Evolutionary conservation across 1,139 yeast species (phyloP), one percentile per base, ranked within the genome.

Genomic region (Magnusiomyces paraingens): DNA sequence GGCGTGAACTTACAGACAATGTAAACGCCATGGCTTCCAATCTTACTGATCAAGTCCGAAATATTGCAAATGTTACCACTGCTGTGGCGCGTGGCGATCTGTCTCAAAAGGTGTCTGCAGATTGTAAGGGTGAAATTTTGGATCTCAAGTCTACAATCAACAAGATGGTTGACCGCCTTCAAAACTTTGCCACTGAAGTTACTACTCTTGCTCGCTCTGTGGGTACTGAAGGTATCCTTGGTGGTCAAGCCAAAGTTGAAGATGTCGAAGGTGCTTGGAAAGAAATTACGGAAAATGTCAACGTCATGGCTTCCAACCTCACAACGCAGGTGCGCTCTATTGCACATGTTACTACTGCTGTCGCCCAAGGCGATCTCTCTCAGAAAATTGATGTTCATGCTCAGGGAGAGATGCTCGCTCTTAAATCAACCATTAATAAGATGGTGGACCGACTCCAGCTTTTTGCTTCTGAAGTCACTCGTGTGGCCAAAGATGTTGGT

Each of bases 241-340:
- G 96, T 50, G 95, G 95, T 21, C 95, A 88, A 68, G 95, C 95
- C 2, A 86, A 86, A 66, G 95, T 88, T 17, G 90, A 86, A 63
- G 95, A 87, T 68, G 95, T 88, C 32, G 95, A 87, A 70, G 96
- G 96, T 51, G 91, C 94, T 10, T 88, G 95, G 95, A 87, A 86
- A 64, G 95, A 90, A 46, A 87, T 88, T 47, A 88, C 95, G 0
- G 94, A 86, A 68, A 88, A 87, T 63, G 95, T 88, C 58, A 88
- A 88, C 66, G 80, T 86, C 47, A 88, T 88, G 96, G 96, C 96
- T 1, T 83, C 89, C 4, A 88, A 88, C 68, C 76, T 88, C 65
- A 88, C 96, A 1, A 86, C 86, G 60, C 96, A 88, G 73, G 95
- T 88, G 63, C 80, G 96, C 70, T 82, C 93, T 2, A 88, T 88